phyloP scores from a whole-genome alignment of 2,329 filamentous ascomycete genomes.

The Rugonectria rugulosa region DNA sequence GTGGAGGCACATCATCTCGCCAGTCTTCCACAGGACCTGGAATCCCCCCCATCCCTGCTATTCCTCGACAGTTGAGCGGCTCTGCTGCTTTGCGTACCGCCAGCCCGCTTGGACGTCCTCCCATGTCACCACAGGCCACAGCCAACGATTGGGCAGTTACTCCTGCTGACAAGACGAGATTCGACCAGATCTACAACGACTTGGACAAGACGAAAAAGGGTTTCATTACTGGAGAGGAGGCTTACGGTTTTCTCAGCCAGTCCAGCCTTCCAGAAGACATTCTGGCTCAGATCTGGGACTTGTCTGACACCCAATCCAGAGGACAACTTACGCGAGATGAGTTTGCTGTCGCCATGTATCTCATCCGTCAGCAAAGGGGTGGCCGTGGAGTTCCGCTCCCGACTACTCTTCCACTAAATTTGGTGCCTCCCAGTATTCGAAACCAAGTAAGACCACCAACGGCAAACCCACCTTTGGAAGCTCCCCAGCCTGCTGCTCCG shows the following conservation, averaged over 20 bases:
- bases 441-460: slow-evolving; percentile 61
- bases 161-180: slow-evolving; percentile 83
- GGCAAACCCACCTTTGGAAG: slow-evolving; percentile 62
- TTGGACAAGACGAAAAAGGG: slow-evolving; percentile 84
- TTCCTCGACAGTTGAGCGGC: slow-evolving; percentile 86
- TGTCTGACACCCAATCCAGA: slow-evolving; percentile 91
- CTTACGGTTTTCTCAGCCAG: slow-evolving; percentile 92
- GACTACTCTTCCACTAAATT: slow-evolving; percentile 76
- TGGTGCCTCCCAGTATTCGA: slow-evolving; percentile 89
- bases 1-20: slow-evolving; percentile 57
- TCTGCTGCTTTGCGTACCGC: slow-evolving; percentile 68
- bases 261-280: slow-evolving; percentile 88
- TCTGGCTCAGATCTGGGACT: slow-evolving; percentile 95
- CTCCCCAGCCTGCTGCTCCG: slow-evolving; percentile 48
- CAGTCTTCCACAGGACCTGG: slow-evolving; percentile 60
- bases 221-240: slow-evolving; percentile 91
- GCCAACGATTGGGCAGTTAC: slow-evolving; percentile 79
- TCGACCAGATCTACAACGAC: slow-evolving; percentile 84
- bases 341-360: slow-evolving; percentile 96
- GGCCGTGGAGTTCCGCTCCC: slow-evolving; percentile 72
- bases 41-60: slow-evolving; percentile 70
- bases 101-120: slow-evolving; percentile 63
- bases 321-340: slow-evolving; percentile 87
- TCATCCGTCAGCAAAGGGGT: slow-evolving; percentile 88
- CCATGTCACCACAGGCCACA: slow-evolving; percentile 53